Conservation (phyloP, 2,329 filamentous ascomycete genomes). For the Aspergillus fumigatiaffinis region DNA sequence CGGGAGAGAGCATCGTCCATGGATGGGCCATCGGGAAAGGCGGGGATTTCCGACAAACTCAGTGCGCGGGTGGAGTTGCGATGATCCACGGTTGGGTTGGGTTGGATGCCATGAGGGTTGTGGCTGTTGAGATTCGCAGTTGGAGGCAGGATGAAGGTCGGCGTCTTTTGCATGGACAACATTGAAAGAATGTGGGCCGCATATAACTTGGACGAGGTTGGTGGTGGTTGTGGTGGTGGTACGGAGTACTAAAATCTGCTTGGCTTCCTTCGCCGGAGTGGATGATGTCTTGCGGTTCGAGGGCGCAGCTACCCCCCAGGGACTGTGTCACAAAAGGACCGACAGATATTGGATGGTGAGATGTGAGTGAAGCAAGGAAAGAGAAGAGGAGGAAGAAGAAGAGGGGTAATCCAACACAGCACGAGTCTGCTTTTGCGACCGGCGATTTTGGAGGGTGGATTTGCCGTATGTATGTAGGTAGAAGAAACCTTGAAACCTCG, state of each 20-base stretch:
- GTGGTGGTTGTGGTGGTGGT: too few species aligned
- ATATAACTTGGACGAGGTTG: not conserved
- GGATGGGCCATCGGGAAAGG: conserved; percentile 21
- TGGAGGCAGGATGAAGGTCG: conserved; percentile 22
- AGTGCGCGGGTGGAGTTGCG: conserved; percentile 20
- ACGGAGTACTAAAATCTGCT: not conserved
- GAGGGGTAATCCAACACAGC: conserved; percentile 2
- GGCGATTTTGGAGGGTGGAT: not conserved
- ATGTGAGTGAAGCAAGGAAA: not conserved
- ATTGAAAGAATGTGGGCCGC: conserved; percentile 19
- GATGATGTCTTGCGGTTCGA: not conserved
- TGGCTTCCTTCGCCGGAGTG: not conserved
- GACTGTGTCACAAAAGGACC: not conserved
- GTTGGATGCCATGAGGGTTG: conserved; percentile 11
- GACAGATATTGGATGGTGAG: not conserved
- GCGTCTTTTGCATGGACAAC: conserved; percentile 39
- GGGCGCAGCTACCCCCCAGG: not conserved
- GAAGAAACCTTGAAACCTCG: not conserved
- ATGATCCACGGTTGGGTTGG: conserved; percentile 11
- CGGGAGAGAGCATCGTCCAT: conserved; percentile 28
- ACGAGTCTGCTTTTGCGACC: not conserved
- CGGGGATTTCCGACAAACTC: conserved; percentile 21
- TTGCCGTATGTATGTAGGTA: not conserved
- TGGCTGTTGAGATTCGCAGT: conserved; percentile 18
- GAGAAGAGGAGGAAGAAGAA: not conserved